Evolutionary conservation across 2,329 filamentous ascomycete genomes (phyloP).

Genomic region (Botrytis paeoniae): DNA sequence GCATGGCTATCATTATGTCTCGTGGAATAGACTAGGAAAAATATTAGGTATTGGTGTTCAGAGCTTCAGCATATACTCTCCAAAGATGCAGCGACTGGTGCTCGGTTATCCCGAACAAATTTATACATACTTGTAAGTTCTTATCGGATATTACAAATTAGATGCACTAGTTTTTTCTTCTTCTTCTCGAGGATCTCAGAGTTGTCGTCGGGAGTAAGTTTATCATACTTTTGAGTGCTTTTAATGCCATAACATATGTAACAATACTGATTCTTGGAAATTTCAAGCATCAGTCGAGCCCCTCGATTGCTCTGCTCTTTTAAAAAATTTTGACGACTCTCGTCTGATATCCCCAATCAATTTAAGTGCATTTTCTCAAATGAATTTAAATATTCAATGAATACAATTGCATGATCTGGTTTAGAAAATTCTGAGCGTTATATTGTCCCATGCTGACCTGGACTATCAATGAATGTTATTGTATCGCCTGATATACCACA

Average conservation of each 20-base stretch:
- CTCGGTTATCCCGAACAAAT: background rate
- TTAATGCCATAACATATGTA: background rate
- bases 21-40: background rate
- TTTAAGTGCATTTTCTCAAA: background rate
- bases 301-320: background rate
- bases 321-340: background rate
- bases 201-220: background rate
- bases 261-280: background rate
- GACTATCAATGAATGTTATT: background rate
- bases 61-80: background rate
- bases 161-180: background rate
- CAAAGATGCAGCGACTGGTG: background rate
- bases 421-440: background rate
- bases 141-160: background rate
- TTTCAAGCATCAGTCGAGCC: background rate
- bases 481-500: background rate
- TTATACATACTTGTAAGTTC: background rate
- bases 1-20: background rate
- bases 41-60: rapidly evolving
- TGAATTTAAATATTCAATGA: background rate
- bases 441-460: background rate
- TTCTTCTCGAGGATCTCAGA: background rate
- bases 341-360: background rate
- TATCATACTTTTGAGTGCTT: background rate
- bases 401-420: background rate